These are phyloP conservation scores for Tagetes erecta DNA, from an alignment of 129 eudicot species.

Conservation along the genomic window DNA sequence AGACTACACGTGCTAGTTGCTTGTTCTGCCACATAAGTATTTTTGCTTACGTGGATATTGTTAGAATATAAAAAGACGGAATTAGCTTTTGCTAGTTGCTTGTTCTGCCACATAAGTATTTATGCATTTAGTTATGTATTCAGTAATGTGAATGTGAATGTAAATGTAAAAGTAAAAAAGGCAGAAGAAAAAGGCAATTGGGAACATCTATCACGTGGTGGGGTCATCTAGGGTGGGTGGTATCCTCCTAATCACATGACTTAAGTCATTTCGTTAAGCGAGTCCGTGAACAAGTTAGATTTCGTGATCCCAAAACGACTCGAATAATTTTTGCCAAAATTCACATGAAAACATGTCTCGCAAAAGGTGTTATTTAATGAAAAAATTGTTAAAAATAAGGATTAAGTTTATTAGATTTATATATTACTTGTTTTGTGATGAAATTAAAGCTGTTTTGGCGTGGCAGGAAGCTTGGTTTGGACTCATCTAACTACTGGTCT, in stretches of 20 bases:
- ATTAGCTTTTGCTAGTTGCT: slow-evolving; percentile 5
- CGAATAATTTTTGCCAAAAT: slow-evolving; percentile 13
- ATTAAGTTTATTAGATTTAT: neutral
- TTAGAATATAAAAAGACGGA: slow-evolving; percentile 17
- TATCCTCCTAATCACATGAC: slow-evolving; percentile 27
- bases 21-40: slow-evolving; percentile 9
- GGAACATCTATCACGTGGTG: slow-evolving; percentile 39
- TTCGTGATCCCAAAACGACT: slow-evolving; percentile 24
- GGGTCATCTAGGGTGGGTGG: slow-evolving; percentile 12
- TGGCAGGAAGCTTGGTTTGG: slow-evolving; percentile 62
- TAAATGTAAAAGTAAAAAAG: neutral
- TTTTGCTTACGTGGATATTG: slow-evolving; percentile 12
- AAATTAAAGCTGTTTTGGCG: neutral
- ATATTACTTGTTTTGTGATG: too few relatives aligned
- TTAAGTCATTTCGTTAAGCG: slow-evolving; percentile 15
- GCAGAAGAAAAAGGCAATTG: slow-evolving; percentile 30
- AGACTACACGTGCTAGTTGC: slow-evolving; percentile 1
- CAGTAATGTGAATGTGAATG: too few relatives aligned
- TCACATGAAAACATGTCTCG: neutral
- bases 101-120: too few relatives aligned
- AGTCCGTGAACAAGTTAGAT: slow-evolving; percentile 29
- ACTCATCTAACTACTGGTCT: slow-evolving; percentile 43
- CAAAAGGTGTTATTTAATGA: too few relatives aligned
- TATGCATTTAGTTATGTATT: too few relatives aligned
- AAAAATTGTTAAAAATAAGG: too few relatives aligned